These are phyloP conservation scores for Mortierella sp. DNA, from an alignment of 371 early-diverging fungal genomes.

Conservation along the genomic window DNA sequence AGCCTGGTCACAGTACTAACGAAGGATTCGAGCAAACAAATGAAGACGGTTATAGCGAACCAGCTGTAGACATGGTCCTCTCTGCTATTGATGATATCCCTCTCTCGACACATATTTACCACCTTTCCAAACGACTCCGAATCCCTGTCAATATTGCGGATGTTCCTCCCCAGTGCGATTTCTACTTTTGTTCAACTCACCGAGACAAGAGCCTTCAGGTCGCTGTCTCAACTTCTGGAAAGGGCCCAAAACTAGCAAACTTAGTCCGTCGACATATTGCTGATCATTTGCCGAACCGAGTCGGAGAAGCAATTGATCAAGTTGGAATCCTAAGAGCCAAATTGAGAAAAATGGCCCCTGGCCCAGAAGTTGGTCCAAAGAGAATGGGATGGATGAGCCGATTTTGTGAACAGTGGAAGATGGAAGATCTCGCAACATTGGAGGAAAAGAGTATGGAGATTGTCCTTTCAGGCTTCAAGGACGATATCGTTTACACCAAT, in stretches of 20 bases:
- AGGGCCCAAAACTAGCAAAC: slow-evolving; percentile 90
- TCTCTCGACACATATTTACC: slow-evolving; percentile 78
- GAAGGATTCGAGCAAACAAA: background rate
- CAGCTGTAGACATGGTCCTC: slow-evolving; percentile 79
- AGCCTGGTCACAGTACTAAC: too few species aligned
- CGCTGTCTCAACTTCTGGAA: slow-evolving; percentile 91
- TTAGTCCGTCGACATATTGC: slow-evolving; percentile 79
- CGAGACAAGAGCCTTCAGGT: slow-evolving; percentile 88
- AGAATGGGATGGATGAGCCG: slow-evolving; percentile 86
- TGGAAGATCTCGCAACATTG: slow-evolving; percentile 65
- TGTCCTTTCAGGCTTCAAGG: slow-evolving; percentile 74
- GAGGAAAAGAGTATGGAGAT: slow-evolving; percentile 65
- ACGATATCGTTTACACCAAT: slow-evolving; percentile 59
- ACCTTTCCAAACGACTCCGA: slow-evolving; percentile 69
- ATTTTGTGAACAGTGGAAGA: slow-evolving; percentile 63
- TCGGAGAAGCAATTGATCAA: slow-evolving; percentile 77
- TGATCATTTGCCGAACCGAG: slow-evolving; percentile 71
- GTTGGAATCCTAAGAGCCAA: slow-evolving; percentile 78
- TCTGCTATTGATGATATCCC: slow-evolving; percentile 84
- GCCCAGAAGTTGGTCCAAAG: slow-evolving; percentile 70
- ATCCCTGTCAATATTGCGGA: slow-evolving; percentile 96
- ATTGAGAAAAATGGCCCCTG: slow-evolving; percentile 78
- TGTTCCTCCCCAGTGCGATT: slow-evolving; percentile 90
- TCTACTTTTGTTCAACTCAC: slow-evolving; percentile 91
- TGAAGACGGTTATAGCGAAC: slow-evolving; percentile 20